Evolutionary conservation across 1,284 basidiomycete genomes (phyloP).

Genomic region (Exobasidium rhododendri): DNA sequence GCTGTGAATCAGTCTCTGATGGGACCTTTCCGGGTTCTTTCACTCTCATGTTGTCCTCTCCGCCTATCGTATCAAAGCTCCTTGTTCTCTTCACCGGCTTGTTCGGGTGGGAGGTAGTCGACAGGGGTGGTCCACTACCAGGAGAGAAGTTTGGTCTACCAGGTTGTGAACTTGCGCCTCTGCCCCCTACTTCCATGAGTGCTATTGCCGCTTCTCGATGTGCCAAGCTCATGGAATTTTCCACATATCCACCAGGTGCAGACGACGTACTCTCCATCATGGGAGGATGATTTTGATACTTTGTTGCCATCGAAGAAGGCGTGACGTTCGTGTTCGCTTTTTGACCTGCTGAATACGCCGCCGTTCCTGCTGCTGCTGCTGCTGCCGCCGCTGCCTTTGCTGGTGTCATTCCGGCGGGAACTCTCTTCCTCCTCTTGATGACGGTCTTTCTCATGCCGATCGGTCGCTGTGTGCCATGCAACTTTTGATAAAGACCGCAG

Average conservation of each 20-base stretch:
- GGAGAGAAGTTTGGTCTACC: background rate
- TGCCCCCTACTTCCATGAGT: constrained; percentile 44
- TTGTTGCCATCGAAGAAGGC: background rate
- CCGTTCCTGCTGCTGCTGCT: background rate
- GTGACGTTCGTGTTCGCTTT: background rate
- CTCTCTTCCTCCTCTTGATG: constrained; percentile 94
- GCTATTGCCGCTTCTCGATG: constrained; percentile 52
- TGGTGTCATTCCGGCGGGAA: constrained; percentile 61
- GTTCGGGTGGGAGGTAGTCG: constrained; percentile 8
- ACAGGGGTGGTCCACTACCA: background rate
- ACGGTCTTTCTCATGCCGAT: constrained; percentile 98
- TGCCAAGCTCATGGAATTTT: constrained; percentile 6
- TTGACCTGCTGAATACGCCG: background rate
- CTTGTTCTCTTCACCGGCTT: background rate
- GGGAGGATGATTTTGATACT: background rate
- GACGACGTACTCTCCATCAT: background rate
- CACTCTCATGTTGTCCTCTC: background rate
- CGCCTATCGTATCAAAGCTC: background rate
- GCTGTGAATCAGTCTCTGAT: background rate
- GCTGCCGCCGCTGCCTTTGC: background rate
- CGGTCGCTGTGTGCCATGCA: constrained; percentile 92
- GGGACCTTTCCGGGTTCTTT: background rate
- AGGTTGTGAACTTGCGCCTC: background rate
- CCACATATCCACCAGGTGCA: background rate
- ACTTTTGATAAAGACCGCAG: constrained; percentile 88